Evolutionary conservation across 2,329 filamentous ascomycete genomes (phyloP).

Genomic region (Diaporthe longicolla): DNA sequence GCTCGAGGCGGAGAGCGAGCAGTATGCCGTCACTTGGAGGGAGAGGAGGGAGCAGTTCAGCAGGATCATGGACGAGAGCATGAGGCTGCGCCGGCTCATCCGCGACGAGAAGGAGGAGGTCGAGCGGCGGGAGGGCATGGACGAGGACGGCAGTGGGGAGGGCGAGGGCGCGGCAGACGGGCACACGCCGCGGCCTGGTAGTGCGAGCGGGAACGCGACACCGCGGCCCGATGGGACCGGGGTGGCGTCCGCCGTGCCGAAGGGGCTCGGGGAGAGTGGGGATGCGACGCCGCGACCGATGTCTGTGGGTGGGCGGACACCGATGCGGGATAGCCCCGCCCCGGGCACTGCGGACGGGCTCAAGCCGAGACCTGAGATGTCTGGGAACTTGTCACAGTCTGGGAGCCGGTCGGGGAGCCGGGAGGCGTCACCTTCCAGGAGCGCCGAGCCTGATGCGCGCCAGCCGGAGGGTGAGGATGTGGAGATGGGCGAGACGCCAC

Average conservation of each 20-base stretch:
- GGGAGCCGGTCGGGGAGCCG: slow-evolving; percentile 58
- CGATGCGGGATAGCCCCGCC: slow-evolving; percentile 52
- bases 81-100: slow-evolving; percentile 86
- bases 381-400: slow-evolving; percentile 54
- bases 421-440: slow-evolving; percentile 53
- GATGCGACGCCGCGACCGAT: slow-evolving; percentile 47
- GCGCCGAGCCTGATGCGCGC: slow-evolving; percentile 45
- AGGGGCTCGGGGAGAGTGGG: slow-evolving; percentile 43
- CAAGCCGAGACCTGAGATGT: slow-evolving; percentile 52
- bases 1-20: slow-evolving; percentile 85
- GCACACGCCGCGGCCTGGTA: slow-evolving; percentile 65
- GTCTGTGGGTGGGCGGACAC: slow-evolving; percentile 50
- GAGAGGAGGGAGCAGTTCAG: slow-evolving; percentile 90
- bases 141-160: slow-evolving; percentile 68
- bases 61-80: slow-evolving; percentile 91
- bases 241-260: slow-evolving; percentile 41
- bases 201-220: slow-evolving; percentile 66
- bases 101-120: slow-evolving; percentile 97
- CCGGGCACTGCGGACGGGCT: slow-evolving; percentile 48
- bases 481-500: slow-evolving; percentile 69
- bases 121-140: slow-evolving; percentile 87
- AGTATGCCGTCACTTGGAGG: slow-evolving; percentile 86
- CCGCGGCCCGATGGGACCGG: slow-evolving; percentile 63
- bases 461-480: slow-evolving; percentile 65
- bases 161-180: slow-evolving; percentile 61